A percentile compares a stretch with the other conserved stretches of the same genome.
Conservation (phyloP, 345 rosid species). For the Hypericum perforatum region DNA sequence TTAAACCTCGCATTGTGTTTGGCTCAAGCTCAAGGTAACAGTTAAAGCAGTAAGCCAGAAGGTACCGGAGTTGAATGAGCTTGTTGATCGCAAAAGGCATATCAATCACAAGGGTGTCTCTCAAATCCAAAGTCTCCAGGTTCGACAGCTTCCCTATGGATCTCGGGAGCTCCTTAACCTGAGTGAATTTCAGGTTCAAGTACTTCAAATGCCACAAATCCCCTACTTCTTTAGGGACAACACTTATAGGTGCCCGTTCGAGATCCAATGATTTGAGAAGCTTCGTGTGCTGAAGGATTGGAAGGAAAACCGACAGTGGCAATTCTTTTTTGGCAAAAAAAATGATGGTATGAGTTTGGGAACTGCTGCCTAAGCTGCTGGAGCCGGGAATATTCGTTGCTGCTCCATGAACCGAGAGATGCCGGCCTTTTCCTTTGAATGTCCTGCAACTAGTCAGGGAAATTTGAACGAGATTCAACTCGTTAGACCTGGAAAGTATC, state of each 20-base stretch:
- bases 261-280: slow-evolving; percentile 2
- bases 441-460: background rate
- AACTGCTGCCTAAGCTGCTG: no score
- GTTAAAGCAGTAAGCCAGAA: no score
- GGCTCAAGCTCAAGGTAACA: no score
- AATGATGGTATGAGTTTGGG: background rate
- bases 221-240: background rate
- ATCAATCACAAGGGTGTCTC: background rate
- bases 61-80: no score
- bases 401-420: background rate
- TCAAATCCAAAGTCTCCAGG: background rate
- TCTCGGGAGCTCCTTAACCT: background rate
- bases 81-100: background rate
- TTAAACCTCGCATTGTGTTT: no score
- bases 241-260: background rate
- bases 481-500: background rate
- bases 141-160: slow-evolving; percentile 4
- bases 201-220: background rate
- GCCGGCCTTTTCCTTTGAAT: background rate
- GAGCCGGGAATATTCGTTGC: no score
- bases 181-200: background rate
- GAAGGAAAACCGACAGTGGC: background rate
- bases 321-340: background rate
- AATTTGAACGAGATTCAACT: background rate
- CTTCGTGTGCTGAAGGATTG: background rate